Evolutionary conservation across 371 early-diverging fungal genomes (phyloP), one percentile per base, ranked within the genome.

Genomic region (Syncephalastrum sp.): DNA sequence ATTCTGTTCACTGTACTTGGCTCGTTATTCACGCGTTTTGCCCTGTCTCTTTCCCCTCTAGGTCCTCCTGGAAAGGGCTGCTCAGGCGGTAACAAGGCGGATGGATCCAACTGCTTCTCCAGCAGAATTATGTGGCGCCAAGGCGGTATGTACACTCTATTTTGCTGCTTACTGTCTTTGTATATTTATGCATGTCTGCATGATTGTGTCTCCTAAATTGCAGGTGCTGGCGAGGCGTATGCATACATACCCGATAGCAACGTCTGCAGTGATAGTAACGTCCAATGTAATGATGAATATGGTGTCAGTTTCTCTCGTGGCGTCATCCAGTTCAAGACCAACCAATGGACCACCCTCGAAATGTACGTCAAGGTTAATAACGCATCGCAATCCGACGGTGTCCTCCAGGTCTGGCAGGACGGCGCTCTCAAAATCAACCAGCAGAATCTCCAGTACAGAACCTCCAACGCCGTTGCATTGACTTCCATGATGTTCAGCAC

Each of bases 271-370:
- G 42, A 51, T 5, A 43, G 69, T 1, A 54, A 59, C 4, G 69
- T 72, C 3, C 46, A 63, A 23, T 81, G 82, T 63, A 77, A 75
- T 53, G 73, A 72, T 52, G 61, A 74, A 24, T 82, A 75, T 54
- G 82, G 82, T n/a, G 70, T 67, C 47, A 75, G 77, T 17, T 64
- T 82, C 52, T 76, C 77, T 17, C 77, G 82, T 5, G 82, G 82
- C 1, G 52, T 65, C 19, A 65, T 82, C 48, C 68, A 66, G 42
- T 75, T 82, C 49, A 47, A 66, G 2, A 61, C 68, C 5, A 68
- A 66, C 4, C 33, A 46, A 8, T 82, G 82, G 82, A 69, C 67
- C 0, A 68, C 59, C 3, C 25, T 82, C 12, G 79, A 82, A 50
- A 64, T 82, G 38, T 70, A 77, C 45, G 67, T 77, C 63, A 67